phyloP scores from a whole-genome alignment of 768 basidiomycete species.

The Leccinum variicolor region DNA sequence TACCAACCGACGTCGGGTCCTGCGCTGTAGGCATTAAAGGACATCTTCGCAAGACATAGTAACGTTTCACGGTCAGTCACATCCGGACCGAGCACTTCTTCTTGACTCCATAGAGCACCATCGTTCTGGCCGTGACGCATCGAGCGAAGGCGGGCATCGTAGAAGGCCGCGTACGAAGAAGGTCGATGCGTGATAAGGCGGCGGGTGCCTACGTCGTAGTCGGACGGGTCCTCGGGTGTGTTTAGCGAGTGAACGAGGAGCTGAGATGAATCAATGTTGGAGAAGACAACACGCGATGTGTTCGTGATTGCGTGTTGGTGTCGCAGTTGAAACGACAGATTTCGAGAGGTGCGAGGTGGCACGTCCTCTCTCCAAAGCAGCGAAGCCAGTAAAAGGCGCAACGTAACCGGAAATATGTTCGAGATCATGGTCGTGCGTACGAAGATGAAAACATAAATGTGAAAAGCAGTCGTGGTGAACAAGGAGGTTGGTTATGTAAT shows the following conservation, averaged over 20 bases:
- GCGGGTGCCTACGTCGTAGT: conserved; percentile 42
- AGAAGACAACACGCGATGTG: conserved; percentile 55
- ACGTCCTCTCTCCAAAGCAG: conserved; percentile 35
- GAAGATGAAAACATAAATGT: not conserved
- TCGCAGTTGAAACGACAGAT: conserved; percentile 57
- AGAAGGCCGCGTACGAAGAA: conserved; percentile 36
- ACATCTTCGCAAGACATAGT: conserved; percentile 83
- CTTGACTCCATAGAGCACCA: conserved; percentile 58
- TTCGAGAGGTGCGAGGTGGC: conserved; percentile 32
- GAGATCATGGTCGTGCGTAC: conserved; percentile 15
- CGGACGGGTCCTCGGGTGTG: conserved; percentile 25
- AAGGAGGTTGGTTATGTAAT: conserved; percentile 7
- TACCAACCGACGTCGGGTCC: conserved; percentile 67
- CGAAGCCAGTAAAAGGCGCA: conserved; percentile 41
- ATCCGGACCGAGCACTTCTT: conserved; percentile 67
- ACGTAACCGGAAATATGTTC: conserved; percentile 35
- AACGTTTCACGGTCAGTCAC: conserved; percentile 69
- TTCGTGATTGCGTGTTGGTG: conserved; percentile 60
- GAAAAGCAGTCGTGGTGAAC: not conserved
- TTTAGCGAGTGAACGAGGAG: conserved; percentile 24
- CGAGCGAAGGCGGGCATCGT: conserved; percentile 35
- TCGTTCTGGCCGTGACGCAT: conserved; percentile 38
- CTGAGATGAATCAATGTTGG: conserved; percentile 42
- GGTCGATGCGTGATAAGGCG: conserved; percentile 44
- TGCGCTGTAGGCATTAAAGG: conserved; percentile 72